Base-by-base conservation (phyloP, 2,329 filamentous ascomycete species). In the Diplodia scrobiculata region DNA sequence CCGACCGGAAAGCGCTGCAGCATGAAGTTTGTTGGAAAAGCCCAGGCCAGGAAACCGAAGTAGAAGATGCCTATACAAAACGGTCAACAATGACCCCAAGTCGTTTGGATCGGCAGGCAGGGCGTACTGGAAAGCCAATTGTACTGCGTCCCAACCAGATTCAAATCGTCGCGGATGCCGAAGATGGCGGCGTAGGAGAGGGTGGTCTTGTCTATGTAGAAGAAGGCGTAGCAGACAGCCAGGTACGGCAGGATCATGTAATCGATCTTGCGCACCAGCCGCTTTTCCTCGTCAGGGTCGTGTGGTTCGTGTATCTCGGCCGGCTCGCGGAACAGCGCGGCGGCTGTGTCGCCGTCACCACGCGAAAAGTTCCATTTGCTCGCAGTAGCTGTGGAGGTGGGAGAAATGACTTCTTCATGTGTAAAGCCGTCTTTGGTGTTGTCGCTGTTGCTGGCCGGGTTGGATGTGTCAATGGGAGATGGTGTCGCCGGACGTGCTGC, bases 171-270 rank as follows among this genome's bases (percentile, higher is more conserved):
- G 25, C 81, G 79, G 67, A 90, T 84, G 1, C 86, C 86, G 67
- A 89, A 88, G 59, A 89, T 86, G 21, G 87, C 86, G 0, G 87
- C 87, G 69, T 88, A 89, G 0, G 82, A 85, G 34, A 87, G 75
- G 0, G 83, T 86, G 0, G 84, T 70, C 59, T 69, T 70, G 52
- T 69, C 67, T 47, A 68, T 65, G 48, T 70, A 69, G 54, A 78
- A 78, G 71, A 84, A 84, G 0, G 81, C 80, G 71, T 84, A 84
- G 68, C 82, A 84, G 53, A 85, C 81, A 1, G 80, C 81, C 45
- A 85, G 72, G 67, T 84, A 83, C 2, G 85, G 85, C n/a, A 87
- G 68, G 68, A 87, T 85, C 80, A 86, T 84, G 5, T 82, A 76
- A 69, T 87, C 85, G 65, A 87, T 84, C 72, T 86, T 87, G 69